These are phyloP conservation scores for Lasiosphaeria ovina DNA, from an alignment of 495 filamentous ascomycete species.

Conservation along the genomic window DNA sequence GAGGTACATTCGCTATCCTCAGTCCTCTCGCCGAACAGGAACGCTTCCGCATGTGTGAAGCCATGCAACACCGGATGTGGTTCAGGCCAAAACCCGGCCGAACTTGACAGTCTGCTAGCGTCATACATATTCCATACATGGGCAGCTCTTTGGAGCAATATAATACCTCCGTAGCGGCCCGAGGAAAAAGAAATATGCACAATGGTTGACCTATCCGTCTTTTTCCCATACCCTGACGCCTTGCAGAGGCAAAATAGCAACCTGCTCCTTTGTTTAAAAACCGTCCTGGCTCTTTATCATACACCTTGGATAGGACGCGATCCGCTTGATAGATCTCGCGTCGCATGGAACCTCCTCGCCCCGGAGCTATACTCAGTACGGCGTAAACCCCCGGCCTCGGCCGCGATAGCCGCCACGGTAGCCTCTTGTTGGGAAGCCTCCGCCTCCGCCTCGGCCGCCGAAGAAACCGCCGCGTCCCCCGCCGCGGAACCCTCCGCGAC, in stretches of 20 bases:
- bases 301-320: conserved; percentile 8
- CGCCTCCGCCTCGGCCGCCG: conserved; percentile 51
- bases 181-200: conserved; percentile 10
- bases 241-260: conserved; percentile 24
- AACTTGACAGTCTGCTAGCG: background rate
- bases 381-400: conserved; percentile 74
- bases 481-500: conserved; percentile 50
- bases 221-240: conserved; percentile 27
- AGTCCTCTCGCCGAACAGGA: too few relatives aligned
- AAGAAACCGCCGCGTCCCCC: conserved; percentile 59
- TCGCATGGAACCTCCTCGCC: background rate
- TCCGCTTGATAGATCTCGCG: background rate
- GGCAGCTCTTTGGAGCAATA: background rate
- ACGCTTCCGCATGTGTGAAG: too few relatives aligned
- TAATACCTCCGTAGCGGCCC: background rate
- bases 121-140: background rate
- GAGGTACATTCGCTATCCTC: too few relatives aligned
- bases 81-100: too few relatives aligned
- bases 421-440: conserved; percentile 62
- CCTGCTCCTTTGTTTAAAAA: conserved; percentile 12
- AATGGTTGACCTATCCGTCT: conserved; percentile 19
- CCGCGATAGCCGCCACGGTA: conserved; percentile 82
- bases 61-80: too few relatives aligned
- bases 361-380: conserved; percentile 56
- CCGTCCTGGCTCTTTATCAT: conserved; percentile 17